These are phyloP conservation scores for Sphaerulina musiva DNA, from an alignment of 2,329 filamentous ascomycete species.

Conservation along the genomic window DNA sequence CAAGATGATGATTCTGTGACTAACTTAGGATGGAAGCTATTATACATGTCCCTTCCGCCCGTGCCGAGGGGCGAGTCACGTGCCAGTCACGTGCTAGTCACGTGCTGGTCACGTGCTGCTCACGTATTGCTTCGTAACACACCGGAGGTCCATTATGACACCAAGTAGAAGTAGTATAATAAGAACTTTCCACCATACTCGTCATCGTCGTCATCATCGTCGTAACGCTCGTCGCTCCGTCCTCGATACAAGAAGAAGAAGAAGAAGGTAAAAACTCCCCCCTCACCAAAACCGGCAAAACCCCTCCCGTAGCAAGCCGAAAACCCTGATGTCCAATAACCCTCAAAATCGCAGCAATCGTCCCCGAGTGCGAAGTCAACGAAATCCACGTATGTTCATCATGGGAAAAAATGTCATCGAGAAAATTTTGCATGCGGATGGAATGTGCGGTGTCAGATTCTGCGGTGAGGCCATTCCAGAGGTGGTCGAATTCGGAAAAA, in stretches of 20 bases:
- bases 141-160: conserved; percentile 32
- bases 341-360: conserved; percentile 48
- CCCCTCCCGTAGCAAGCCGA: conserved; percentile 57
- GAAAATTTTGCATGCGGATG: conserved; percentile 43
- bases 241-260: no score
- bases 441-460: conserved; percentile 50
- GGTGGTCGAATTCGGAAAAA: conserved; percentile 53
- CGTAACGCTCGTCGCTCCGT: no score
- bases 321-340: conserved; percentile 59
- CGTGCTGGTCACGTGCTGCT: no score
- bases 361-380: conserved; percentile 55
- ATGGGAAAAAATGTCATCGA: conserved; percentile 52
- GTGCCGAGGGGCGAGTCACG: no score
- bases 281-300: conserved; percentile 62
- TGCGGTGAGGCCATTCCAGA: conserved; percentile 47
- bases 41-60: no score
- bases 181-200: conserved; percentile 27
- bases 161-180: conserved; percentile 30
- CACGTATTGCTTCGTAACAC: no score
- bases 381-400: conserved; percentile 53
- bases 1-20: no score
- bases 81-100: no score
- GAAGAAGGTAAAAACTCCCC: conserved; percentile 43
- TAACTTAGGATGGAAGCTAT: no score
- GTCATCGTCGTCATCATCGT: conserved; percentile 1